Percentiles rank a stretch among this genome's conserved stretches.
Conservation (phyloP, 441 rosid species). For the Corymbia calophylla region DNA sequence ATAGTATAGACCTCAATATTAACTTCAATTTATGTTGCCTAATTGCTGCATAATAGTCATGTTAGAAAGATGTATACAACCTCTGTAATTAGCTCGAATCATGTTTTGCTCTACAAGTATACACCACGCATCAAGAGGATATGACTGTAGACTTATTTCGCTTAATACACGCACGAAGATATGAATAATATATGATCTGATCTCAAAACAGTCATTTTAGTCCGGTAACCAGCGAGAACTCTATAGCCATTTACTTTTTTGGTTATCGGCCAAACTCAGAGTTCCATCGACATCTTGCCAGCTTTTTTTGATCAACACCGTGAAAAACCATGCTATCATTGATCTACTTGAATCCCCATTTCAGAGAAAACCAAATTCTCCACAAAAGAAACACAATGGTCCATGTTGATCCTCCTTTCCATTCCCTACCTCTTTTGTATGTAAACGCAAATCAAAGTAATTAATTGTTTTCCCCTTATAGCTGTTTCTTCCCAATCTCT, state of each 20-base stretch:
- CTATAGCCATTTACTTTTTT: not conserved
- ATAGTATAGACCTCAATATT: not conserved
- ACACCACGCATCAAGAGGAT: not conserved
- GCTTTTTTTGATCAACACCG: not conserved
- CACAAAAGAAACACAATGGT: not conserved
- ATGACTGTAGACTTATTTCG: not conserved
- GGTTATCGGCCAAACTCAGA: not conserved
- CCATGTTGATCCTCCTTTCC: not conserved
- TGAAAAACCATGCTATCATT: not conserved
- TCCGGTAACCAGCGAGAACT: not conserved
- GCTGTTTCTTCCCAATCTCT: not conserved
- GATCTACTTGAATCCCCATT: not conserved
- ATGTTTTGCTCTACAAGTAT: not conserved
- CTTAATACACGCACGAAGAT: not conserved
- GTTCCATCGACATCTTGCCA: not conserved
- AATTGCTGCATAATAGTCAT: not conserved
- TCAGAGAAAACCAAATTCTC: not conserved
- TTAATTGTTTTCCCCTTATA: not conserved
- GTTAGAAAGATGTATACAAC: not conserved
- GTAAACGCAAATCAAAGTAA: not conserved
- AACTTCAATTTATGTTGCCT: not conserved
- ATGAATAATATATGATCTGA: not conserved
- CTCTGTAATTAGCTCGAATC: not conserved
- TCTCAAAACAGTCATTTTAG: not conserved
- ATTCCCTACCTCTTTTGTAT: not conserved